Evolutionary conservation across 2,329 filamentous ascomycete species (phyloP).

Genomic region (Pseudocercospora cruenta): DNA sequence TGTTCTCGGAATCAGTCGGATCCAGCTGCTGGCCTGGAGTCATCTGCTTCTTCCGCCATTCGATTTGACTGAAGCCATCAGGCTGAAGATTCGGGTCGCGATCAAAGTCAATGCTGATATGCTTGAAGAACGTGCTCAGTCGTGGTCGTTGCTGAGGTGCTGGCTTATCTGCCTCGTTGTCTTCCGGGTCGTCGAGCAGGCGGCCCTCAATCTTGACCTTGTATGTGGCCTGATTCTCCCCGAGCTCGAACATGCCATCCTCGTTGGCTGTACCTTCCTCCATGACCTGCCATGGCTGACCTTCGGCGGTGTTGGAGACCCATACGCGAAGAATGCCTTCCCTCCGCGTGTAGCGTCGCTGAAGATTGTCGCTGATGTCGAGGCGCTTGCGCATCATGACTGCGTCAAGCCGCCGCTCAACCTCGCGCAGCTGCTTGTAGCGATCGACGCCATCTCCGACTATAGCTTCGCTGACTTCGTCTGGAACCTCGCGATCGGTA

Average conservation of each 20-base stretch:
- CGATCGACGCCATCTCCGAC: constrained; percentile 80
- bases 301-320: constrained; percentile 92
- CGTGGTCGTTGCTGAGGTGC: constrained; percentile 55
- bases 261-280: constrained; percentile 54
- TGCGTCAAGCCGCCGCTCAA: constrained; percentile 86
- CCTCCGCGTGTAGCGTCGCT: constrained; percentile 54
- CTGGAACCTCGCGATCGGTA: constrained; percentile 91
- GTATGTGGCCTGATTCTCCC: constrained; percentile 78
- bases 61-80: constrained; percentile 65
- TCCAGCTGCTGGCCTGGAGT: constrained; percentile 43
- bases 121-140: constrained; percentile 80
- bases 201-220: constrained; percentile 90
- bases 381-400: constrained; percentile 92
- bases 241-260: constrained; percentile 77
- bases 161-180: constrained; percentile 54
- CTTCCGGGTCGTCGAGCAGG: constrained; percentile 65
- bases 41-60: constrained; percentile 80
- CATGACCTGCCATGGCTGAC: constrained; percentile 87
- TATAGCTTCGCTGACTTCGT: constrained; percentile 76
- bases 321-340: constrained; percentile 87
- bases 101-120: constrained; percentile 68
- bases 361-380: constrained; percentile 82
- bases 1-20: constrained; percentile 66
- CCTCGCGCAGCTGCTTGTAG: constrained; percentile 81
- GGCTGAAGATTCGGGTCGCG: constrained; percentile 66